A percentile compares a stretch with the other conserved stretches of the same genome.
Conservation (phyloP, 176 grass and related monocot genomes). For the Juncus effusus region DNA sequence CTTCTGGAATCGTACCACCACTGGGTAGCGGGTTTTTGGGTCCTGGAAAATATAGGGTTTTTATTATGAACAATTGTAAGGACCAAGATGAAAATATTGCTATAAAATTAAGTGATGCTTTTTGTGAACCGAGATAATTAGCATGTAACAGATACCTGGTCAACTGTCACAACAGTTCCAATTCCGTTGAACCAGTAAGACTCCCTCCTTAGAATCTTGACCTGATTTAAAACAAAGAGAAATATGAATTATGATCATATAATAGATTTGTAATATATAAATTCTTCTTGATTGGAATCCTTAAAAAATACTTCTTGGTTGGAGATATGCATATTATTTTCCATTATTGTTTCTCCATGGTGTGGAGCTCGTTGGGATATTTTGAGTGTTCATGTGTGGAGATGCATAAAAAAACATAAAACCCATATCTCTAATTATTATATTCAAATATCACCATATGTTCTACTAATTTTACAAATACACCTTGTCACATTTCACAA, state of each 20-base stretch:
- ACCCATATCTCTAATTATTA: too few species aligned
- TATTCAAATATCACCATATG: neutral
- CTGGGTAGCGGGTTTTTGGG: slow-evolving; percentile 66
- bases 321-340: neutral
- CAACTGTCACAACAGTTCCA: slow-evolving; percentile 67
- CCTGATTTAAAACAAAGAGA: slow-evolving; percentile 35
- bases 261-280: neutral
- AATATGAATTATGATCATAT: neutral
- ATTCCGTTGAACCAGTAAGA: slow-evolving; percentile 96
- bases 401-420: too few species aligned
- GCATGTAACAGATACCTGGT: slow-evolving; percentile 46
- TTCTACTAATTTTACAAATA: neutral
- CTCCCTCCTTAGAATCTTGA: slow-evolving; percentile 90
- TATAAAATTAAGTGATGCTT: neutral
- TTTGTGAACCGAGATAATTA: neutral
- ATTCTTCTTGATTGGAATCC: neutral
- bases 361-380: neutral
- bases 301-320: neutral
- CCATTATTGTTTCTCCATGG: neutral
- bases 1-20: slow-evolving; percentile 79
- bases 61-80: slow-evolving; percentile 6
- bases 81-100: neutral
- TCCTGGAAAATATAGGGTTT: slow-evolving; percentile 35
- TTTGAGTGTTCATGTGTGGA: neutral
- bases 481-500: neutral